These are phyloP conservation scores for Globisporangium takayamanum DNA, from an alignment of 352 stramenopile genomes.

Conservation along the genomic window DNA sequence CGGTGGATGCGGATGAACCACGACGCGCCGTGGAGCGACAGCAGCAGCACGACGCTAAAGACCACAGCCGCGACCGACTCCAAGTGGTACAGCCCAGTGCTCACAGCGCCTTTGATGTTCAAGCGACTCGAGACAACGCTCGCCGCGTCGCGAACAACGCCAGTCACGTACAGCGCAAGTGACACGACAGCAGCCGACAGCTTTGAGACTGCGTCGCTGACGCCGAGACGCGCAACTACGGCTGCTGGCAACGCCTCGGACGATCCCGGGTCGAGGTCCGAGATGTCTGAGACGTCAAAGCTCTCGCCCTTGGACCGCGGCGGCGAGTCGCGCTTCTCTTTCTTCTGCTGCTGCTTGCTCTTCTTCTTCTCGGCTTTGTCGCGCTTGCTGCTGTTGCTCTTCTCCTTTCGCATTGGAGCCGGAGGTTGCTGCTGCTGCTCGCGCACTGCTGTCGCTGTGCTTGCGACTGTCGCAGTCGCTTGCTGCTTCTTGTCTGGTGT, in stretches of 20 bases:
- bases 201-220: slow-evolving; percentile 1
- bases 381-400: slow-evolving; percentile 11
- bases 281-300: slow-evolving; percentile 22
- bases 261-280: slow-evolving; percentile 10
- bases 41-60: slow-evolving; percentile 58
- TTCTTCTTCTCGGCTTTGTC: slow-evolving; percentile 38
- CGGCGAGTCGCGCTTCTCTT: slow-evolving; percentile 50
- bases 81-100: slow-evolving; percentile 40
- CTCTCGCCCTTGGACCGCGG: slow-evolving; percentile 30
- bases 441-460: neutral
- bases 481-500: slow-evolving; percentile 2
- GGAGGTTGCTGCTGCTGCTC: neutral
- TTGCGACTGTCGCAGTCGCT: too few species aligned
- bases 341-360: slow-evolving; percentile 27
- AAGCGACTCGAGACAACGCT: slow-evolving; percentile 9
- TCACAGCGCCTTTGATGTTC: slow-evolving; percentile 41
- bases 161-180: neutral
- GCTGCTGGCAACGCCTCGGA: neutral
- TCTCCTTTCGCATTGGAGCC: slow-evolving; percentile 34
- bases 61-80: slow-evolving; percentile 61
- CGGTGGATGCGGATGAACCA: slow-evolving; percentile 80
- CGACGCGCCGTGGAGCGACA: slow-evolving; percentile 61
- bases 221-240: neutral
- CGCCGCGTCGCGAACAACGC: slow-evolving; percentile 5
- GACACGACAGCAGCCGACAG: neutral